Evolutionary conservation across 2,329 filamentous ascomycete species (phyloP).

Genomic region (Gyromitra esculenta): DNA sequence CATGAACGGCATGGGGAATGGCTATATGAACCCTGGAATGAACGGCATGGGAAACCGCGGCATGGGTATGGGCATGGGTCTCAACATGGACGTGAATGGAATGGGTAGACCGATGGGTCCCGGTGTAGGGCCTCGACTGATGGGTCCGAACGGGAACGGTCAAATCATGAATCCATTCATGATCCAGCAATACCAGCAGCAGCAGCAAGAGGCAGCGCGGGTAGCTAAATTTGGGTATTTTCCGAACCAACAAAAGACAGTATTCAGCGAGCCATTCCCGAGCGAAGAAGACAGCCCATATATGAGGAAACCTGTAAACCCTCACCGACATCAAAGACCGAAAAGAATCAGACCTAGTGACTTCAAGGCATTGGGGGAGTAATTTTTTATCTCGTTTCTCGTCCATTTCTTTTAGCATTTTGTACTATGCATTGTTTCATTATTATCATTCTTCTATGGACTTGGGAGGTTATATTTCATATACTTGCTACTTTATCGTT

Average conservation of each 20-base stretch:
- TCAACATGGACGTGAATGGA: slow-evolving; percentile 59
- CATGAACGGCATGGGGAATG: slow-evolving; percentile 31
- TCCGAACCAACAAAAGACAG: slow-evolving; percentile 69
- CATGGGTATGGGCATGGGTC: slow-evolving; percentile 48
- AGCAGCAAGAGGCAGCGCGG: slow-evolving; percentile 53
- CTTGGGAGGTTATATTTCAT: slow-evolving; percentile 37
- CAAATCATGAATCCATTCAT: slow-evolving; percentile 46
- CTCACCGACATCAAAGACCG: slow-evolving; percentile 84
- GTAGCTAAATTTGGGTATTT: slow-evolving; percentile 62
- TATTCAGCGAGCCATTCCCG: slow-evolving; percentile 66
- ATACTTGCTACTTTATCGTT: slow-evolving; percentile 27
- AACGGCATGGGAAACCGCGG: slow-evolving; percentile 62
- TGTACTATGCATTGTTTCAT: slow-evolving; percentile 26
- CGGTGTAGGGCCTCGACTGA: slow-evolving; percentile 47
- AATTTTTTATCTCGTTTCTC: slow-evolving; percentile 27
- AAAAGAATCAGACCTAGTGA: slow-evolving; percentile 85
- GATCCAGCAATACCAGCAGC: slow-evolving; percentile 52
- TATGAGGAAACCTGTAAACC: slow-evolving; percentile 94
- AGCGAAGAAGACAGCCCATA: slow-evolving; percentile 88
- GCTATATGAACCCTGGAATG: slow-evolving; percentile 57
- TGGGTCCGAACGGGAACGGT: slow-evolving; percentile 46
- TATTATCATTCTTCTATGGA: slow-evolving; percentile 10
- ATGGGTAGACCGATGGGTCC: slow-evolving; percentile 37
- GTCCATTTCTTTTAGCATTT: slow-evolving; percentile 27
- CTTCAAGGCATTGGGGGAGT: slow-evolving; percentile 62